Evolutionary conservation across 805 yeast species (phyloP), one percentile per base, ranked within the genome.

Genomic region (Hermanozyma aechmeae): DNA sequence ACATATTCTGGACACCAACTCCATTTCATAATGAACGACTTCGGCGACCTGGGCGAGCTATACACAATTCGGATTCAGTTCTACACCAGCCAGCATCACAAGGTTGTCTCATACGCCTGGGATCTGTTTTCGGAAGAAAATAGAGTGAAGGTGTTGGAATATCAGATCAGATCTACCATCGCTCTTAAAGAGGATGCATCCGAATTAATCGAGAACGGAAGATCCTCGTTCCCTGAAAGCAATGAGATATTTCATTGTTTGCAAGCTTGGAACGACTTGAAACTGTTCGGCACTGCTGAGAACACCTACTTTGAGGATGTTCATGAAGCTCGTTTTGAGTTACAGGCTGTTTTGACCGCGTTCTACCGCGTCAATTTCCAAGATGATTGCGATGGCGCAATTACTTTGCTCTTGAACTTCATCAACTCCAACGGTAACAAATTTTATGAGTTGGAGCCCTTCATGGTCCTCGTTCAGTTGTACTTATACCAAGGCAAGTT

Each of bases 41-140:
- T 57, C 31, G 46, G 58, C 25, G 67, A 60, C 38, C 57, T 66
- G 5, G 64, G 65, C 49, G 79, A 74, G 42, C 59, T 71, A 21
- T 76, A 65, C 50, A 64, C 62, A 12, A 50, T 76, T 15, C 66
- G 73, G 39, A 77, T 73, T 43, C 71, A 70, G 34, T 77, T 73
- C 54, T 76, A 68, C 50, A 70, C 79, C 9, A 74, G 76, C 28
- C 76, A 73, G 42, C 71, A 64, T 46, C 45, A 55, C 9, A 59
- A 65, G 40, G 72, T 70, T 3, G 42, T 57, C 26, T 46, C 56
- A 5, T 60, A 65, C 29, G 25, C 48, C 21, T 32, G 59, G 19
- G 61, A 54, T 5, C 68, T 57, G 28, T 65, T 61, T 37, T 50
- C 63, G 13, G 49, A 33, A 4, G 65, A 43, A 37, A 50, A 46